A percentile compares a stretch with the other conserved stretches of the same genome.
phyloP scores from a whole-genome alignment of 1,284 basidiomycete genomes.

The Tremellales sp. region DNA sequence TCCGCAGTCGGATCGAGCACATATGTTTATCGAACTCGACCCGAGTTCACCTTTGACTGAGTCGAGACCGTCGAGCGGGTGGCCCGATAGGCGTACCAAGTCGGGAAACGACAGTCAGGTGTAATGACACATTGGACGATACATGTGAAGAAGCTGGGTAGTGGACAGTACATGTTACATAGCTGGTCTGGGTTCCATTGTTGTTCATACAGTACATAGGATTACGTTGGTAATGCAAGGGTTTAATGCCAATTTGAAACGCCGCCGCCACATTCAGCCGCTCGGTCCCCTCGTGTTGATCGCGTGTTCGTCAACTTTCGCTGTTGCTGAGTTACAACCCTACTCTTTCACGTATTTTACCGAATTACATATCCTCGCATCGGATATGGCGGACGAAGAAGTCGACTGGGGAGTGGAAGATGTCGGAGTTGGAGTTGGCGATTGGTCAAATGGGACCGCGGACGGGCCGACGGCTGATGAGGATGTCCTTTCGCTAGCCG shows the following conservation, averaged over 20 bases:
- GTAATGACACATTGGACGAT: too few species aligned
- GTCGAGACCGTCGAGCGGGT: constrained; percentile 12
- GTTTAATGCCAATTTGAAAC: too few species aligned
- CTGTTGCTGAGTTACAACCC: not conserved
- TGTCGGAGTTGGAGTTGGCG: not conserved
- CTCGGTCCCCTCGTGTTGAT: too few species aligned
- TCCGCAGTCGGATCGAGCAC: not conserved
- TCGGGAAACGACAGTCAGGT: too few species aligned
- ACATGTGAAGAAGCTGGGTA: too few species aligned
- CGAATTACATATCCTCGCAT: too few species aligned
- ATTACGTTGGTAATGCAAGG: too few species aligned
- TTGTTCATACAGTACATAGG: too few species aligned
- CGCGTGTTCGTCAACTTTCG: not conserved
- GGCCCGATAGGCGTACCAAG: too few species aligned
- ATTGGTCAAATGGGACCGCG: constrained; percentile 1
- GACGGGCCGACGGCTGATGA: constrained; percentile 4
- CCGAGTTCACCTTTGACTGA: constrained; percentile 25
- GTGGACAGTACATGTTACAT: too few species aligned
- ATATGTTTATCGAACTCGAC: constrained; percentile 28
- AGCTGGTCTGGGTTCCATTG: too few species aligned
- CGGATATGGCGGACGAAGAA: constrained; percentile 19
- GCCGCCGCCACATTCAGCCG: not conserved
- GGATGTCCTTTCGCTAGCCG: constrained; percentile 16
- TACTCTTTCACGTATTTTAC: not conserved
- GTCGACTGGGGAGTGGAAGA: constrained; percentile 17